Conservation (phyloP, 148 eudicot genomes). For the Rheum nobile region DNA sequence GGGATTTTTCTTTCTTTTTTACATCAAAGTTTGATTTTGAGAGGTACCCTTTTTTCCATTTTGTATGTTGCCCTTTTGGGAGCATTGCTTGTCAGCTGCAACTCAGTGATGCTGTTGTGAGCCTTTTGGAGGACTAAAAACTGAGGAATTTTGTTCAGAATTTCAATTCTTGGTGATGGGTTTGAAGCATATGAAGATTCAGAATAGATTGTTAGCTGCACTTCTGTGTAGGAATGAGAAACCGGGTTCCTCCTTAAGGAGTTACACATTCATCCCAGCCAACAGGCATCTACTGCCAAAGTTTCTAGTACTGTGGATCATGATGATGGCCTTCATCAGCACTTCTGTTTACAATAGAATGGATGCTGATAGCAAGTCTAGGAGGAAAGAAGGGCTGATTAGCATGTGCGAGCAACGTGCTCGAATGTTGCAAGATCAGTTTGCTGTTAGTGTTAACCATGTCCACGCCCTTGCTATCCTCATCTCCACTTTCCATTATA, state of each 20-base stretch:
- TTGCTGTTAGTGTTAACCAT: slow-evolving; percentile 61
- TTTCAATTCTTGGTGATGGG: slow-evolving; percentile 20
- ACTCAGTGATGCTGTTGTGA: background rate
- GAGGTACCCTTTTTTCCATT: background rate
- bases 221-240: slow-evolving; percentile 23
- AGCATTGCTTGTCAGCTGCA: background rate
- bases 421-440: slow-evolving; percentile 64
- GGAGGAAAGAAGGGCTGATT: slow-evolving; percentile 36
- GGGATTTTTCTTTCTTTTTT: background rate
- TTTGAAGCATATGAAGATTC: slow-evolving; percentile 14
- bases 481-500: slow-evolving; percentile 40
- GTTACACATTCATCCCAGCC: slow-evolving; percentile 19
- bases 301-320: slow-evolving; percentile 20
- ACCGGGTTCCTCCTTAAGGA: slow-evolving; percentile 27
- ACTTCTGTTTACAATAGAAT: slow-evolving; percentile 15
- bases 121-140: background rate
- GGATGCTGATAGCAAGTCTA: slow-evolving; percentile 32
- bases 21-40: background rate
- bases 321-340: slow-evolving; percentile 14
- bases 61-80: background rate
- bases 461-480: slow-evolving; percentile 62
- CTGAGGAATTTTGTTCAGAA: slow-evolving; percentile 2
- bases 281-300: slow-evolving; percentile 14
- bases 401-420: slow-evolving; percentile 59
- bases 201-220: slow-evolving; percentile 17